Base-by-base conservation (phyloP, 202 grass and related monocot species). In the Setaria italica region DNA sequence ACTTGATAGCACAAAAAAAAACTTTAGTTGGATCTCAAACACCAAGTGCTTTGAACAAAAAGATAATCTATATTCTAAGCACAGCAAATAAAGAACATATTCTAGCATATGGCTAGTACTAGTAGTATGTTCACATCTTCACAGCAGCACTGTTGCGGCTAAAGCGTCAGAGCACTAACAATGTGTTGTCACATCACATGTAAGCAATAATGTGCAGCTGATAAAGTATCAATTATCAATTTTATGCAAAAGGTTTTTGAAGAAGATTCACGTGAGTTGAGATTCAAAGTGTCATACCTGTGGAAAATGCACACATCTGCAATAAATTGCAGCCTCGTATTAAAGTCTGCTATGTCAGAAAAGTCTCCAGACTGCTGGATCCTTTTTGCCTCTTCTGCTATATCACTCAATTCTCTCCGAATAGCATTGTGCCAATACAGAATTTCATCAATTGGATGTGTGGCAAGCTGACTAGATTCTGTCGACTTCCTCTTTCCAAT, bases 241-340 rank as follows among this genome's bases (percentile, higher is more conserved):
- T 16, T 74, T 19, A 67, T 63, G 64, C 62, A 7, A 17, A 49
- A 71, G 34, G 29, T 72, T 84, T 68, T 78, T 19, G 74, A 84
- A 84, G 9, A 76, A 80, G 13, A 47, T 80, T 82, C 3, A 64
- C 20, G 56, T 65, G 76, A 87, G 47, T 81, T 55, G 34, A 91
- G 19, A 70, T 81, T 76, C 70, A 51, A 85, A 81, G 48, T 20
- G 35, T 62, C 34, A 77, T 85, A 90, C 97, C 97, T 99, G 55
- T 99, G 97, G 78, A 96, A 99, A 48, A 96, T 92, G 88, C 93
- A 99, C 58, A 99, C 90, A 85, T 99, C 93, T 80, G 93, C 97
- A 37, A 99, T 78, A 87, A 99, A 94, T 78, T 90, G 91, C 72
- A 99, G 90, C 66, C 90, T 96, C 21, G 33, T 14, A 73, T 91